These are phyloP conservation scores for Moesziomyces sp. DNA, from an alignment of 1,284 basidiomycete genomes.

Conservation along the genomic window DNA sequence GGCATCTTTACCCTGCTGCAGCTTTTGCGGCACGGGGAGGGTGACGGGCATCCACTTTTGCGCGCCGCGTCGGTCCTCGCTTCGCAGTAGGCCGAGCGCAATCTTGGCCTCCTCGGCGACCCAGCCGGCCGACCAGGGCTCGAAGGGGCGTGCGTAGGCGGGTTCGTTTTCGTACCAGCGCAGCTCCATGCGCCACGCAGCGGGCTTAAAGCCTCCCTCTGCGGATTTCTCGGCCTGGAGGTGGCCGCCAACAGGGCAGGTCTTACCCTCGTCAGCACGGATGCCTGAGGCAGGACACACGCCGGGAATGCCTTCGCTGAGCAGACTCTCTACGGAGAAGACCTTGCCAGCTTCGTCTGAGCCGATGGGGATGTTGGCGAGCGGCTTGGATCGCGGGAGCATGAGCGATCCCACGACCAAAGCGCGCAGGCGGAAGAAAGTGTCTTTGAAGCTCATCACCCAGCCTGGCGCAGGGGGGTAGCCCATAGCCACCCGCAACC, in stretches of 20 bases:
- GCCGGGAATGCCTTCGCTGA: slow-evolving; percentile 25
- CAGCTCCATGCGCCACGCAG: slow-evolving; percentile 37
- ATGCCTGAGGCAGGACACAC: slow-evolving; percentile 47
- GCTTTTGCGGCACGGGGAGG: slow-evolving; percentile 5
- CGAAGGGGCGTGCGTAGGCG: slow-evolving; percentile 27
- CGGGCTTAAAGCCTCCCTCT: slow-evolving; percentile 11
- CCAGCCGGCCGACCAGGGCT: slow-evolving; percentile 16
- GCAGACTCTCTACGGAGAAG: slow-evolving; percentile 27
- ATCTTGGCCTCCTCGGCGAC: slow-evolving; percentile 23
- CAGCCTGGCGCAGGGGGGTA: slow-evolving; percentile 16
- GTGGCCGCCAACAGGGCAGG: slow-evolving; percentile 43
- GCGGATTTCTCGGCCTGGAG: slow-evolving; percentile 2
- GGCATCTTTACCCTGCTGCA: slow-evolving; percentile 3
- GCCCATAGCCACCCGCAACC: slow-evolving; percentile 32
- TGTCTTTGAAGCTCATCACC: slow-evolving; percentile 23
- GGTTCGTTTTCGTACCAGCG: slow-evolving; percentile 50
- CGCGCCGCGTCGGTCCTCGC: slow-evolving; percentile 30
- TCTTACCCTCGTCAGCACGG: slow-evolving; percentile 29
- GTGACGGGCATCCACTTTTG: slow-evolving; percentile 22
- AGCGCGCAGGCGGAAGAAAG: slow-evolving; percentile 8
- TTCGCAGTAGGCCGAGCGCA: slow-evolving; percentile 9
- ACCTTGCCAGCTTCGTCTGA: slow-evolving; percentile 18
- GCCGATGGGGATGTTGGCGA: slow-evolving; percentile 26
- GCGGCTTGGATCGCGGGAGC: slow-evolving; percentile 22
- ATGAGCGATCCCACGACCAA: slow-evolving; percentile 12